Conservation (phyloP, 352 stramenopile species). For the Albugo candida region DNA sequence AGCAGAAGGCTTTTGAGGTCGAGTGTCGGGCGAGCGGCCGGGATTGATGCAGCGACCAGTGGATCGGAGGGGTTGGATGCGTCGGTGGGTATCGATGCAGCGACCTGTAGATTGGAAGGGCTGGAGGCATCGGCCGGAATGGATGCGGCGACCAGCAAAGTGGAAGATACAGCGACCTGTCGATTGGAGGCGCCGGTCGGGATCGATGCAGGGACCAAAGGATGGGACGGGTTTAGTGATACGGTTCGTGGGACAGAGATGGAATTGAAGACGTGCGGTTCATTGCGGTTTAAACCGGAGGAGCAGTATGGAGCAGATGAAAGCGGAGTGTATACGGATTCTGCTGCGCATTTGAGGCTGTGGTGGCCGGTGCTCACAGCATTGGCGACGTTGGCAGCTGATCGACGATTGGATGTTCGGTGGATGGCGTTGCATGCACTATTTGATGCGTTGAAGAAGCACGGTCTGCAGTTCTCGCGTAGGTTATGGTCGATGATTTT, state of each 20-base stretch:
- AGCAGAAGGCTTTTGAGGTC: not conserved
- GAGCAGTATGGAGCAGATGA: not conserved
- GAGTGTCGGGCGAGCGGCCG: slow-evolving; percentile 9
- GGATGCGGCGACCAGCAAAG: too few species aligned
- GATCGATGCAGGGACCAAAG: not conserved
- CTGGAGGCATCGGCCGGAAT: too few species aligned
- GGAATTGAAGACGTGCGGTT: too few species aligned
- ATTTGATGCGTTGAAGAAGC: slow-evolving; percentile 44
- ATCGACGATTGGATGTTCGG: slow-evolving; percentile 79
- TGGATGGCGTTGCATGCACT: slow-evolving; percentile 47
- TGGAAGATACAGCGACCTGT: too few species aligned
- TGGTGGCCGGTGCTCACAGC: slow-evolving; percentile 95
- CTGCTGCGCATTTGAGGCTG: slow-evolving; percentile 39
- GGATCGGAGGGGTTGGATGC: slow-evolving; percentile 15
- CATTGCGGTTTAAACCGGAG: too few species aligned
- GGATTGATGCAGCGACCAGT: slow-evolving; percentile 28
- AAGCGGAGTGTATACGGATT: slow-evolving; percentile 37
- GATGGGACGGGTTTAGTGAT: too few species aligned
- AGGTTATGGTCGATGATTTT: slow-evolving; percentile 72
- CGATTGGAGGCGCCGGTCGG: not conserved
- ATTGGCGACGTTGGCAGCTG: slow-evolving; percentile 83
- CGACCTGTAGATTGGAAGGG: not conserved
- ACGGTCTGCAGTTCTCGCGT: slow-evolving; percentile 48
- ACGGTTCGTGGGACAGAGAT: too few species aligned
- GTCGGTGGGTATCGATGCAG: not conserved